Base-by-base conservation (phyloP, 805 yeast species). In the Myxozyma vanderwaltii region DNA sequence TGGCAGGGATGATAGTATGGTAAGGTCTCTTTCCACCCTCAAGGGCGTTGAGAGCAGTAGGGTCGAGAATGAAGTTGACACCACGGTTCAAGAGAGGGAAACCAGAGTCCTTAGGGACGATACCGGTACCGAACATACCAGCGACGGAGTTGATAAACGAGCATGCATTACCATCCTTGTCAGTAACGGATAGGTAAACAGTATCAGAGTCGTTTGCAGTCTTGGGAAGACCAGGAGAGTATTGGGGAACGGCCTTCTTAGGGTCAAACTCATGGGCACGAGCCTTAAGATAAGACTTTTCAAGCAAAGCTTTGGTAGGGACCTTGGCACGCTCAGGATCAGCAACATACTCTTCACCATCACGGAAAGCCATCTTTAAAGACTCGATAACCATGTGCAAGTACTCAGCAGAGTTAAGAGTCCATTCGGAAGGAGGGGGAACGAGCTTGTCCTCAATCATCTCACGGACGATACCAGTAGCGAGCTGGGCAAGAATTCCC, bases 1-100 rank as follows among this genome's bases (percentile, higher is more conserved):
- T 80, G 0, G 90, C 89, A 0, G 95, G 95, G 59, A 88, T 88
- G 59, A 88, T 88, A 0, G 96, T 89, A 68, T 89, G 95, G 71
- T 87, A 88, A 0, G 90, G 85, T 63, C 94, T 76, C 70, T 88
- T 88, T 19, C 82, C 80, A 1, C 89, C 89, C 54, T 80, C 90
- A 44, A 86, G 71, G 51, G 81, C 79, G 69, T 88, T 88, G 53
- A 79, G 78, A 29, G 83, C 77, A 1, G 80, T 80, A 4, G 82
- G 81, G 55, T 79, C 77, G 58, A 86, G 74, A 65, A 82, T 83
- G 75, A 88, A 89, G 71, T 87, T 88, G 43, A 84, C 83, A 2
- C 94, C 95, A 65, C 96, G 79, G 71, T 86, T 87, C 58, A 88
- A 92, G 46, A 88, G 74, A 45, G 83, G 78, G 70, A 88, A 88